phyloP scores from a whole-genome alignment of 73 alveolate genomes.

The Tetrahymena elliotti region DNA sequence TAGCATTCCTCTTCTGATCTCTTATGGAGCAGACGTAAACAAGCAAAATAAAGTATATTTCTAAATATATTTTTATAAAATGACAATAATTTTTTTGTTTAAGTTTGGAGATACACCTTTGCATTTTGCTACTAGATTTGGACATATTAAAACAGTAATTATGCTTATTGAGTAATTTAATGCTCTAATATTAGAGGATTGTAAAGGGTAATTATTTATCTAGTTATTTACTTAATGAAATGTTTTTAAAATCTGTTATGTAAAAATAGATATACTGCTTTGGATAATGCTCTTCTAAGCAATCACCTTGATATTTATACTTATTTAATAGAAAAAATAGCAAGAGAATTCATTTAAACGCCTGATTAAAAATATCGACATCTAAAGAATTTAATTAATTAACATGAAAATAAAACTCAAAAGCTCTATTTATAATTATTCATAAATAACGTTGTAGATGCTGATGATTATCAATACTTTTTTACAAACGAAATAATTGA shows the following conservation, averaged over 20 bases:
- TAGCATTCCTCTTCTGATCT: slow-evolving; percentile 25
- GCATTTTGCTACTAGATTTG: slow-evolving; percentile 23
- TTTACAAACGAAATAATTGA: background rate
- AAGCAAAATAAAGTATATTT: slow-evolving; percentile 1
- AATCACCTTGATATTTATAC: background rate
- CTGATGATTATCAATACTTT: background rate
- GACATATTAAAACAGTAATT: slow-evolving; percentile 15
- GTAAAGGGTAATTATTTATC: slow-evolving; percentile 12
- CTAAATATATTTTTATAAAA: background rate
- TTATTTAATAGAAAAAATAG: slow-evolving; percentile 9
- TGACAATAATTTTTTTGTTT: background rate
- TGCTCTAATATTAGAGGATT: background rate
- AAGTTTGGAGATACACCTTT: slow-evolving; percentile 35
- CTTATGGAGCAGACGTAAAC: slow-evolving; percentile 35
- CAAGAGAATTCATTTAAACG: background rate
- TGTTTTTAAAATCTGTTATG: background rate
- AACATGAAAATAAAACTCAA: background rate
- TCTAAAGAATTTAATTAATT: background rate
- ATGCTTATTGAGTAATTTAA: background rate
- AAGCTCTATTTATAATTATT: background rate
- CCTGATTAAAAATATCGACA: background rate
- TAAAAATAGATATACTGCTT: background rate
- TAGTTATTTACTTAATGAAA: background rate
- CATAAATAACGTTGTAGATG: background rate
- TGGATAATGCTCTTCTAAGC: background rate